Percentiles rank a stretch among this genome's conserved stretches.
Evolutionary conservation across 2,329 filamentous ascomycete genomes (phyloP).

Genomic region (Aotearoamyces nothofagi): DNA sequence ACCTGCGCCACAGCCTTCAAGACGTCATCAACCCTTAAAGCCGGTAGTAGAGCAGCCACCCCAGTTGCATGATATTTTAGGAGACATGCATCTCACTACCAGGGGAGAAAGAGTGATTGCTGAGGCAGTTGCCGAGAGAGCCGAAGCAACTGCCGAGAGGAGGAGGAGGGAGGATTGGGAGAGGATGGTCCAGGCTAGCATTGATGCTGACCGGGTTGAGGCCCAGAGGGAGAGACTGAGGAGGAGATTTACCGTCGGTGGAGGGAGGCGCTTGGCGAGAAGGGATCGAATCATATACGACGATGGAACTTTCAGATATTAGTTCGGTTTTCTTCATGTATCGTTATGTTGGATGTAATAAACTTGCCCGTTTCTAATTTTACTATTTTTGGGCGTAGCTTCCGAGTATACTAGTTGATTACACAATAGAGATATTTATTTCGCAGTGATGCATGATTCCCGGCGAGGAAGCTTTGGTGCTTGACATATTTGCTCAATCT

Average conservation of each 20-base stretch:
- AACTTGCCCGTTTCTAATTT: no score
- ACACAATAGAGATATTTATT: no score
- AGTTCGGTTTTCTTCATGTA: no score
- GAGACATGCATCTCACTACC: neutral
- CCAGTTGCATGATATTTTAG: neutral
- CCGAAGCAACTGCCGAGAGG: neutral
- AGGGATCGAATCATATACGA: neutral
- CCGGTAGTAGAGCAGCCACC: neutral
- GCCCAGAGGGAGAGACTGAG: neutral
- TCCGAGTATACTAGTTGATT: no score
- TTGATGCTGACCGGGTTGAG: neutral
- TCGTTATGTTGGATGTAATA: no score
- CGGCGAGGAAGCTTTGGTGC: no score
- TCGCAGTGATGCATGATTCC: no score
- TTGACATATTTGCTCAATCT: no score
- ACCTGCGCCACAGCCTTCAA: neutral
- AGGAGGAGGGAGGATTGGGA: neutral
- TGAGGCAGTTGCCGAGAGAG: neutral
- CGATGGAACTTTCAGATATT: neutral
- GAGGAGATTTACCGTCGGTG: neutral
- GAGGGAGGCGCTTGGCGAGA: neutral
- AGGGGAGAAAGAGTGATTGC: conserved; percentile 1
- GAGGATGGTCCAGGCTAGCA: neutral
- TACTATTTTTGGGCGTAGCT: no score
- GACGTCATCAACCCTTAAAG: neutral